Evolutionary conservation across 257 asterid genomes (phyloP).

Genomic region (Ehretia macrophylla): DNA sequence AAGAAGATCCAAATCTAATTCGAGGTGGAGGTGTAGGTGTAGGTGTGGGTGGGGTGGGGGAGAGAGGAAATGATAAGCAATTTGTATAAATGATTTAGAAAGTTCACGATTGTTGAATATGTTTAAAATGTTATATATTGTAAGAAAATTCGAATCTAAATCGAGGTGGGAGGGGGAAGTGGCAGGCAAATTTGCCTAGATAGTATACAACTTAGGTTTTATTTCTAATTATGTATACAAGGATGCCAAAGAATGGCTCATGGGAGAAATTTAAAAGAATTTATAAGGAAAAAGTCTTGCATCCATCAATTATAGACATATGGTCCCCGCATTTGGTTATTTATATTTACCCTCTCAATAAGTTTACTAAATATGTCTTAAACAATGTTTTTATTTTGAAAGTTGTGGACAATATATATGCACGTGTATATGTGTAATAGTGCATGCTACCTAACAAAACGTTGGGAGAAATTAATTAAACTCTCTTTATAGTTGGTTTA

Average conservation of each 20-base stretch:
- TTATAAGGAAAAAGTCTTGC: not conserved
- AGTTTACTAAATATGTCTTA: constrained; percentile 9
- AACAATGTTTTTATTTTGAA: constrained; percentile 3
- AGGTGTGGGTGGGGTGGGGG: too few species aligned
- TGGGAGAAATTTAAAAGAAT: not conserved
- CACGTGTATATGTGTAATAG: constrained; percentile 17
- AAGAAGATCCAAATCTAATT: too few species aligned
- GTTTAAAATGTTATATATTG: too few species aligned
- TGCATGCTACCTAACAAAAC: constrained; percentile 24
- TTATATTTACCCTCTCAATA: constrained; percentile 14
- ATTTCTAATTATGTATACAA: constrained; percentile 6
- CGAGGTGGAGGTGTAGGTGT: too few species aligned
- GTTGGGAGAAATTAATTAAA: constrained; percentile 10
- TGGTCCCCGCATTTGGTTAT: constrained; percentile 26
- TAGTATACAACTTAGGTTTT: constrained; percentile 20
- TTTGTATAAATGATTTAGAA: too few species aligned
- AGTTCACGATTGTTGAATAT: too few species aligned
- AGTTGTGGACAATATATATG: constrained; percentile 3
- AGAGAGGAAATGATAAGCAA: too few species aligned
- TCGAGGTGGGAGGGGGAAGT: not conserved
- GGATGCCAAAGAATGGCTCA: not conserved
- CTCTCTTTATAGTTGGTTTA: constrained; percentile 6
- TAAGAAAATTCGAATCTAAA: too few species aligned
- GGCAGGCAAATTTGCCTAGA: constrained; percentile 25
- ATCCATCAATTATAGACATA: constrained; percentile 18